Evolutionary conservation across 495 filamentous ascomycete genomes (phyloP).

Genomic region (Neurospora tetrasperma): DNA sequence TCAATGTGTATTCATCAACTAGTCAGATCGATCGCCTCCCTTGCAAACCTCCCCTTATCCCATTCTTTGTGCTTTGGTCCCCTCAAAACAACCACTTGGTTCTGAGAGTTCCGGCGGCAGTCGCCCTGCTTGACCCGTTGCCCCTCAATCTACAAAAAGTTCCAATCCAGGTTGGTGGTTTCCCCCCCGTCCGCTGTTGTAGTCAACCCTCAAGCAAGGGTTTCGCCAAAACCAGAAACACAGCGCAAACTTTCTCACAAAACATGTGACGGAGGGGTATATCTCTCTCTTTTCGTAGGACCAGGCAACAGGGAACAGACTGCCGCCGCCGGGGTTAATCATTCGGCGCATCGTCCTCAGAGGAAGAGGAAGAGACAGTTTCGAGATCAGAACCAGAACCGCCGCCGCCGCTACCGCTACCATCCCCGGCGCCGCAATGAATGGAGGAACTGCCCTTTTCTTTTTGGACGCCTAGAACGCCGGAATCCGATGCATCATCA

Average conservation of each 20-base stretch:
- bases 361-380: slow-evolving; percentile 5
- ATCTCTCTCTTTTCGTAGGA: slow-evolving; percentile 26
- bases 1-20: background rate
- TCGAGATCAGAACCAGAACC: slow-evolving; percentile 20
- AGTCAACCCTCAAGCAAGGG: background rate
- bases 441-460: background rate
- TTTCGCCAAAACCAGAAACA: background rate
- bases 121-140: slow-evolving; percentile 34
- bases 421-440: background rate
- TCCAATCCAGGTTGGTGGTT: background rate
- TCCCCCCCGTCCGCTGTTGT: background rate
- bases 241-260: background rate
- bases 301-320: slow-evolving; percentile 46
- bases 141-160: slow-evolving; percentile 35
- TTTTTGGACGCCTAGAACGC: slow-evolving; percentile 37
- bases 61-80: background rate
- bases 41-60: background rate
- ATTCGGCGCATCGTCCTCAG: slow-evolving; percentile 36
- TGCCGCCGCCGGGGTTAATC: slow-evolving; percentile 33
- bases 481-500: slow-evolving; percentile 30
- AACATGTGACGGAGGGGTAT: background rate
- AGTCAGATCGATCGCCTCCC: background rate
- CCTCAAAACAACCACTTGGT: background rate
- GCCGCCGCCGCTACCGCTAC: slow-evolving; percentile 14
- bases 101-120: slow-evolving; percentile 20